Evolutionary conservation across 2,329 filamentous ascomycete genomes (phyloP), one percentile per base, ranked within the genome.

Genomic region (Aspergillus spinulosporus): DNA sequence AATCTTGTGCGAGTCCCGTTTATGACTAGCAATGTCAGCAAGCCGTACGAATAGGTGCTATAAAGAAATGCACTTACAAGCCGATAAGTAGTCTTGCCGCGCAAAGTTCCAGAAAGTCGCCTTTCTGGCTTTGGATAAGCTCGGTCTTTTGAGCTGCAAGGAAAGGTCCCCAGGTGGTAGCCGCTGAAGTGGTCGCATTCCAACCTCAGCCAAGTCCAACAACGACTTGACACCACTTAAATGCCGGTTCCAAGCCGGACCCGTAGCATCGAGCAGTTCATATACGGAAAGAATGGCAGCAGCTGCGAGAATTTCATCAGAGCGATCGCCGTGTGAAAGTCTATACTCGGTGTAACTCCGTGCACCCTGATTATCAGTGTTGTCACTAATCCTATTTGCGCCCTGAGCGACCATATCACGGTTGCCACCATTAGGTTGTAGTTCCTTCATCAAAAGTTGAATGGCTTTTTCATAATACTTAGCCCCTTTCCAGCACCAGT

Each of bases 31-130:
- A 48, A 32, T 21, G 44, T n/a, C 43, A 43, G 45, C 46, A 34
- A 31, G 28, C 26, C 37, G 31, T n/a, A 34, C 29, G 31, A 31
- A 54, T 14, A 36, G 14, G 31, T 21, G 14, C 21, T 7, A 31
- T 12, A 11, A 15, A 28, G 28, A 31, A 36, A 26, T 36, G n/a
- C 15, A 70, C 74, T 73, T 82, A 73, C 82, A 86, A 51, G 85
- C 84, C 64, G 83, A 81, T 31, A 87, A 73, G 72, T 87, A 85
- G 61, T 88, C 85, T 63, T 88, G 85, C 26, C 84, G 76, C 12
- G 84, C 85, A 67, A 87, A 84, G 61, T 86, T 87, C 85, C 85
- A 88, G 65, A 88, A 88, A 0, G 83, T 84, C 5, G 84, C 84
- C 66, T 75, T 79, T 15, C 84, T 77, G 8, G 78, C 82, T 66